phyloP scores from a whole-genome alignment of 2,329 filamentous ascomycete genomes.

The Fusarium brachygibbosum region DNA sequence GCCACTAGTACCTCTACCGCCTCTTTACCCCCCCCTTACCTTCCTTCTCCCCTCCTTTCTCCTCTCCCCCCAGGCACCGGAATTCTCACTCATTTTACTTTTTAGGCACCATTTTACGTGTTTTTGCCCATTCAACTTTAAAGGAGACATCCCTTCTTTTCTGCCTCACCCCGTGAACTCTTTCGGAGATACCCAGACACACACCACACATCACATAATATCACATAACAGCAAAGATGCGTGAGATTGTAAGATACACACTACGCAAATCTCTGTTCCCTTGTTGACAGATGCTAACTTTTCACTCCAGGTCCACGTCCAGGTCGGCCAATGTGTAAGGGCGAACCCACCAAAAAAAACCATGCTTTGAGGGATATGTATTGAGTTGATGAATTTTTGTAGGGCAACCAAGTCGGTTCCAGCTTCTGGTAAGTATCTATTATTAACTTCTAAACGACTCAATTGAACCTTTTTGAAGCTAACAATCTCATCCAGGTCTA shows the following conservation, averaged over 20 bases:
- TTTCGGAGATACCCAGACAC: slow-evolving; percentile 9
- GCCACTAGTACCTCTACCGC: slow-evolving; percentile 32
- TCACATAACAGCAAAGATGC: slow-evolving; percentile 52
- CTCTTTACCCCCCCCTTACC: slow-evolving; percentile 14
- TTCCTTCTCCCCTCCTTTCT: slow-evolving; percentile 11
- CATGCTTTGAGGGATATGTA: slow-evolving; percentile 22
- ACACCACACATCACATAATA: slow-evolving; percentile 15
- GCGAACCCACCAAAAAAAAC: slow-evolving; percentile 54
- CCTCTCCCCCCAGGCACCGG: slow-evolving; percentile 32
- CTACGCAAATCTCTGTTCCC: neutral
- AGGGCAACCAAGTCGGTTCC: slow-evolving; percentile 99
- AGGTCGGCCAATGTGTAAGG: slow-evolving; percentile 98
- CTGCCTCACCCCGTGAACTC: neutral
- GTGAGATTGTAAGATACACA: slow-evolving; percentile 71
- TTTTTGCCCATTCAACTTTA: neutral
- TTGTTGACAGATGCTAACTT: neutral
- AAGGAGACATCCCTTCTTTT: neutral
- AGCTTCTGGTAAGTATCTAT: slow-evolving; percentile 78
- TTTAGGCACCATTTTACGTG: slow-evolving; percentile 36
- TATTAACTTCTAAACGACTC: neutral
- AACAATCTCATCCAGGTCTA: slow-evolving; percentile 65
- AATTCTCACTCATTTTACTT: slow-evolving; percentile 36
- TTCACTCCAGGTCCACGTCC: slow-evolving; percentile 88
- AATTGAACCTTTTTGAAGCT: neutral
- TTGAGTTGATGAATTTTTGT: slow-evolving; percentile 41